Percentiles rank a stretch among this genome's conserved stretches.
Conservation (phyloP, 192 early-diverging fungal species). For the Rhizophagus clarus region DNA sequence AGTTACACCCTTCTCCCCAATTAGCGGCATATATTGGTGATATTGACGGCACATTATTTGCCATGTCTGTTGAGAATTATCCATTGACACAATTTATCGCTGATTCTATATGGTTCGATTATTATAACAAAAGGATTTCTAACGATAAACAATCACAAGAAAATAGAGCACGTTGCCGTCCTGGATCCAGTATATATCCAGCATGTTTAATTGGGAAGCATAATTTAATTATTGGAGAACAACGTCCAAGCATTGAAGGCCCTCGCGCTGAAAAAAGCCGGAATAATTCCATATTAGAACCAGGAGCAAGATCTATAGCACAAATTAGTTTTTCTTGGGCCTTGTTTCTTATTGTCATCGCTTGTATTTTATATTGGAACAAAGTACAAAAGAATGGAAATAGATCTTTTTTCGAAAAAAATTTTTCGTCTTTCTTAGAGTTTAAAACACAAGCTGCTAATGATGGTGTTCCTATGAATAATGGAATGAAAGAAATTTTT, state of each 20-base stretch:
- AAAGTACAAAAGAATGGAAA: not conserved
- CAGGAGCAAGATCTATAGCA: not conserved
- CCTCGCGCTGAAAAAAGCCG: not conserved
- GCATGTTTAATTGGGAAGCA: constrained; percentile 53
- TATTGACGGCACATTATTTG: constrained; percentile 67
- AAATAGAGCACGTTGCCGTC: constrained; percentile 20
- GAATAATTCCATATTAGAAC: not conserved
- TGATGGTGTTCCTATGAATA: not conserved
- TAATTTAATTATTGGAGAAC: constrained; percentile 19
- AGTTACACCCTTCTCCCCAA: constrained; percentile 31
- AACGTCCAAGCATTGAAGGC: not conserved
- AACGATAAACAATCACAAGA: not conserved
- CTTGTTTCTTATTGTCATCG: not conserved
- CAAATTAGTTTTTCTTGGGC: constrained; percentile 19
- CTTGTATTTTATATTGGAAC: constrained; percentile 22
- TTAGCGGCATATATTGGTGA: constrained; percentile 64
- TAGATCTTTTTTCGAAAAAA: not conserved
- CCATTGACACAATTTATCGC: constrained; percentile 43
- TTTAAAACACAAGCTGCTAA: not conserved
- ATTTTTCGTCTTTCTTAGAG: not conserved
- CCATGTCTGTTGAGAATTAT: constrained; percentile 67
- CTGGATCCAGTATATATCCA: constrained; percentile 36
- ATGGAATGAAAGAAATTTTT: not conserved
- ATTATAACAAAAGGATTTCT: not conserved
- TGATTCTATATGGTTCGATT: constrained; percentile 3